Percentiles rank a stretch among this genome's conserved stretches.
phyloP scores from a whole-genome alignment of 257 asterid genomes.

The Scutellaria baicalensis region DNA sequence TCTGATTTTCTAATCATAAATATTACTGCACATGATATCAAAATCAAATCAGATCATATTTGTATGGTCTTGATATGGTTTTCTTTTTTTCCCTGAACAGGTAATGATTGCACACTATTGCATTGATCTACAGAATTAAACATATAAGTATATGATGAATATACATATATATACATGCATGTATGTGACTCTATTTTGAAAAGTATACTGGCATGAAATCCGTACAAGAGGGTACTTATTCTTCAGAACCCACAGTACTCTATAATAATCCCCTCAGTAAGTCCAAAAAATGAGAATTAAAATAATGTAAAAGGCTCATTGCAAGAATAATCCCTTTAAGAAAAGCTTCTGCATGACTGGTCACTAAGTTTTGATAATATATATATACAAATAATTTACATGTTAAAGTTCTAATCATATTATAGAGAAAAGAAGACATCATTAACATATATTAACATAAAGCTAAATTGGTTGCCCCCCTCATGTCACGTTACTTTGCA shows the following conservation, averaged over 20 bases:
- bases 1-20: not conserved
- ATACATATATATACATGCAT: too few species aligned
- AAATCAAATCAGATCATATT: not conserved
- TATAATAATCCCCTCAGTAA: constrained; percentile 6
- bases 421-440: constrained; percentile 29
- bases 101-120: not conserved
- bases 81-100: not conserved
- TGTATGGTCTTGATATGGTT: not conserved
- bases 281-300: constrained; percentile 14
- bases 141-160: not conserved
- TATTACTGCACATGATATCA: not conserved
- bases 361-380: constrained; percentile 3
- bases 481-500: constrained; percentile 17
- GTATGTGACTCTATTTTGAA: not conserved
- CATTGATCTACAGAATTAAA: not conserved
- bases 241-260: not conserved
- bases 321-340: constrained; percentile 31
- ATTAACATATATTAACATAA: constrained; percentile 20
- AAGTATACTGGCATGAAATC: not conserved
- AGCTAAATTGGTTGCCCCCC: constrained; percentile 14
- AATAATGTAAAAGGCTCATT: constrained; percentile 8
- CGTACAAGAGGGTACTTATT: constrained; percentile 24
- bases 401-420: constrained; percentile 26
- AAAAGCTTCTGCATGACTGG: constrained; percentile 30
- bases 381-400: constrained; percentile 1